phyloP scores from a whole-genome alignment of 768 basidiomycete genomes.

The Trametes sanguinea region DNA sequence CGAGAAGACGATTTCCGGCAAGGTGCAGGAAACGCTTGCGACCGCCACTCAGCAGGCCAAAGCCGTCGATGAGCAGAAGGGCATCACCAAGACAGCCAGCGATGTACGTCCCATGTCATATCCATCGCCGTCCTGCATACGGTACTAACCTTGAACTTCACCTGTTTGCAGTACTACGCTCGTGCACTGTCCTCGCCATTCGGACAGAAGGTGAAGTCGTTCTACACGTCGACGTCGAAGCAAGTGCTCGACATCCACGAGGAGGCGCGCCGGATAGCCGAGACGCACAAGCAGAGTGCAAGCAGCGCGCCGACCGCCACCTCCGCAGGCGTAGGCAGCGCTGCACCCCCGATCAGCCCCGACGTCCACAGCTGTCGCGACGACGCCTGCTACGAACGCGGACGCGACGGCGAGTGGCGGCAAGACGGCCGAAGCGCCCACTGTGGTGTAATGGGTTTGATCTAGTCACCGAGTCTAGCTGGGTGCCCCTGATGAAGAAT shows the following conservation, averaged over 20 bases:
- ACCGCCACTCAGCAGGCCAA: slow-evolving; percentile 70
- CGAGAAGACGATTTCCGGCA: slow-evolving; percentile 77
- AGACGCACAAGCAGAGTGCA: slow-evolving; percentile 47
- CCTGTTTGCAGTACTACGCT: slow-evolving; percentile 63
- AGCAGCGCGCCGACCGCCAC: slow-evolving; percentile 9
- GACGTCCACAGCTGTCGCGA: slow-evolving; percentile 18
- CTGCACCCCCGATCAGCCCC: slow-evolving; percentile 27
- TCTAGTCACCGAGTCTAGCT: no score
- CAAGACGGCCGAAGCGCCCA: slow-evolving; percentile 24
- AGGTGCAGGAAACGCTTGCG: slow-evolving; percentile 63
- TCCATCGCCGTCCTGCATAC: background rate
- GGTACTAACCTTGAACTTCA: background rate
- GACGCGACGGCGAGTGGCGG: background rate
- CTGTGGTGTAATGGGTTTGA: slow-evolving; percentile 13
- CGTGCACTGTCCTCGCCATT: slow-evolving; percentile 74
- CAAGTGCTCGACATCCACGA: slow-evolving; percentile 91
- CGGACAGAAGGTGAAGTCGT: slow-evolving; percentile 73
- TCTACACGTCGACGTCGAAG: slow-evolving; percentile 89
- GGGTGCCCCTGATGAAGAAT: no score
- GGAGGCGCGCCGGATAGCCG: slow-evolving; percentile 83
- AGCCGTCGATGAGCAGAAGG: slow-evolving; percentile 81
- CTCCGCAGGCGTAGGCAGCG: slow-evolving; percentile 26
- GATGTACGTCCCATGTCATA: slow-evolving; percentile 50
- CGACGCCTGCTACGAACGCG: slow-evolving; percentile 7
- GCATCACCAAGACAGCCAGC: slow-evolving; percentile 64